Base-by-base conservation (phyloP, 1,284 basidiomycete genomes). In the Stygiomarasmius scandens region DNA sequence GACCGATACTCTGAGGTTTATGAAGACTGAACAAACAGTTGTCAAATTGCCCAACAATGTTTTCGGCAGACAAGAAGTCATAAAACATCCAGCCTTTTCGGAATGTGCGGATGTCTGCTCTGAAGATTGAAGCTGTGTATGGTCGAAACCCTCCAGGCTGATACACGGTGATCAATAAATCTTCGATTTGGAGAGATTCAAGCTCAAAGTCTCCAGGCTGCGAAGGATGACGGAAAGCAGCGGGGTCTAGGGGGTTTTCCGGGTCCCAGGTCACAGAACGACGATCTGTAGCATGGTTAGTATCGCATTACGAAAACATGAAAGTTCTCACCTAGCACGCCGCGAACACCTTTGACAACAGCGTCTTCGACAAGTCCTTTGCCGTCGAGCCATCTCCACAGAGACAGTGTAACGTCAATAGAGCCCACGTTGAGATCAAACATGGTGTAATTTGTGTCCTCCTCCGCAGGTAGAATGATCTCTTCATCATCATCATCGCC, bases 21-120 rank as follows among this genome's bases (percentile, higher is more conserved):
- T 99, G 96, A 61, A 99, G 72, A 67, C 95, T 98, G 77, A 98
- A 98, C 14, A 99, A 71, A 67, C 97, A 99, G 66, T 98, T 98
- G 70, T 99, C 96, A 63, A 96, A 93, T 70, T 99, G 97, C 0
- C 96, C 96, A 3, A 97, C 96, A 56, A 98, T 93, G 57, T 90
- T 92, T 65, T 98, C 95, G 0, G 96, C 96, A 47, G 85, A 87
- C 56, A 96, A 74, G 65, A 95, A 87, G 71, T 98, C 96, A 70
- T 96, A 96, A 73, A 98, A 98, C 34, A 98, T 68, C 95, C 95
- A 99, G 66, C 93, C 90, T 70, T 96, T 97, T 58, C 96, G 82
- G 64, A 99, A 87, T 16, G 82, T 84, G 12, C 84, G 83, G 41
- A 98, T 85, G 63, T 92, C 89, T n/a, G 96, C 96, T 60, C 90